Base-by-base conservation (phyloP, 768 basidiomycete species). In the Pulveroboletus sp. region DNA sequence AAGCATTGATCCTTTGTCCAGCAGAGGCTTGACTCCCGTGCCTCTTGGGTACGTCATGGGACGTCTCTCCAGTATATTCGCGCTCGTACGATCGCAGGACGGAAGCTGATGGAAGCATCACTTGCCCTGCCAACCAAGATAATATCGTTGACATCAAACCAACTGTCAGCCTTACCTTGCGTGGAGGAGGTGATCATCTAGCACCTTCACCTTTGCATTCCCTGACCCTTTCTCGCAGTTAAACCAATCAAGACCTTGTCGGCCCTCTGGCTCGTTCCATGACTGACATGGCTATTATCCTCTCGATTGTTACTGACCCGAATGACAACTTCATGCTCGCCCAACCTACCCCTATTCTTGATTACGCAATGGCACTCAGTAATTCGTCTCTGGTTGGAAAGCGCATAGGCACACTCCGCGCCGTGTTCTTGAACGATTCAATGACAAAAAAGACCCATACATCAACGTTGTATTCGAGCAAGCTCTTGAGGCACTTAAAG, bases 101-200 rank as follows among this genome's bases (percentile, higher is more conserved):
- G 4, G 78, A 80, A 47, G 79, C 79, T 0, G 74, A 77, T 49
- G 78, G 81, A 7, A 79, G 79, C 45, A 80, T 81, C 23, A 76
- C 71, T 4, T 80, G 74, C 51, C 82, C 80, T 20, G 63, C 75
- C 0, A 71, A 69, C 53, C 62, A 72, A 17, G 82, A 82, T 44
- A 82, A 82, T 52, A 35, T 82, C 6, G 81, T 71, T 4, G 82
- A 81, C 0, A 78, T 84, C 40, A 82, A 81, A 54, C 79, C 82
- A 0, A 83, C 78, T 3, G 72, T 83, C 9, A 82, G 82, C 0
- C 61, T 81, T 29, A 81, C 79, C 4, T 82, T 80, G 5, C 71
- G 80, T 13, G 77, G 79, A 14, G 82, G 81, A 61, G 81, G 82
- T 77, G 49, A 36, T 61, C 21, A 9, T 33, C 17, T 25, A 34